Percentiles rank a stretch among this genome's conserved stretches.
phyloP scores from a whole-genome alignment of 2,329 filamentous ascomycete species.

The Clonostachys sp. region DNA sequence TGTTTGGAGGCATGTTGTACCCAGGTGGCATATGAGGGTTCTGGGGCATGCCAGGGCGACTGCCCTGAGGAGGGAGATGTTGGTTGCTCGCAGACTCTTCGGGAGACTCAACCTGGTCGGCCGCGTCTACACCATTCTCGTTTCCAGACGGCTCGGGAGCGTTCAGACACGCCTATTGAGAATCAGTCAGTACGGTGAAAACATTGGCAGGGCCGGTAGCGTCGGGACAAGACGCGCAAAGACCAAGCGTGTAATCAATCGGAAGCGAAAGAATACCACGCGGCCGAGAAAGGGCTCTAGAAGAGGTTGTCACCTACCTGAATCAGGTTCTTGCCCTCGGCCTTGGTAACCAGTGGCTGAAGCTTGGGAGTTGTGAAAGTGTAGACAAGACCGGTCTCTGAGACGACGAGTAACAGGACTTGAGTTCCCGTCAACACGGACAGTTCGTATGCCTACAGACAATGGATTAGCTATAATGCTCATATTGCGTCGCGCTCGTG shows the following conservation, averaged over 20 bases:
- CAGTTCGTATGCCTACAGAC: conserved; percentile 81
- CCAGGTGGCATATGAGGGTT: conserved; percentile 56
- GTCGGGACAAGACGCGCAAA: not conserved
- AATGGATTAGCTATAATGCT: conserved; percentile 2
- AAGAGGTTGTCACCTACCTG: conserved; percentile 60
- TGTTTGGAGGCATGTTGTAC: conserved; percentile 56
- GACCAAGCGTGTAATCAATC: not conserved
- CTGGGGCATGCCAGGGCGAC: conserved; percentile 62
- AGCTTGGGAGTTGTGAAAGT: conserved; percentile 98
- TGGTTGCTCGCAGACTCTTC: conserved; percentile 73
- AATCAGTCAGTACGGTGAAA: not conserved
- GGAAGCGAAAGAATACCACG: not conserved
- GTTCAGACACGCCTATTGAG: conserved; percentile 83
- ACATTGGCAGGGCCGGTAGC: not conserved
- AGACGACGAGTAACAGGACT: conserved; percentile 90
- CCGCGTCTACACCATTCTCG: conserved; percentile 76
- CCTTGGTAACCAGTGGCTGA: conserved; percentile 95
- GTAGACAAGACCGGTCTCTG: conserved; percentile 90
- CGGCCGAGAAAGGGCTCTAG: not conserved
- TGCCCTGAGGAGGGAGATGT: conserved; percentile 62
- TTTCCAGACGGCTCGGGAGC: conserved; percentile 85
- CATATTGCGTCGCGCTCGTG: not conserved
- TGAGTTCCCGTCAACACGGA: conserved; percentile 97
- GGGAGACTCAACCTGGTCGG: conserved; percentile 78
- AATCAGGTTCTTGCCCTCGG: conserved; percentile 98